Evolutionary conservation across 2,329 filamentous ascomycete species (phyloP), one percentile per base, ranked within the genome.

Genomic region (Diaporthe vaccinii): DNA sequence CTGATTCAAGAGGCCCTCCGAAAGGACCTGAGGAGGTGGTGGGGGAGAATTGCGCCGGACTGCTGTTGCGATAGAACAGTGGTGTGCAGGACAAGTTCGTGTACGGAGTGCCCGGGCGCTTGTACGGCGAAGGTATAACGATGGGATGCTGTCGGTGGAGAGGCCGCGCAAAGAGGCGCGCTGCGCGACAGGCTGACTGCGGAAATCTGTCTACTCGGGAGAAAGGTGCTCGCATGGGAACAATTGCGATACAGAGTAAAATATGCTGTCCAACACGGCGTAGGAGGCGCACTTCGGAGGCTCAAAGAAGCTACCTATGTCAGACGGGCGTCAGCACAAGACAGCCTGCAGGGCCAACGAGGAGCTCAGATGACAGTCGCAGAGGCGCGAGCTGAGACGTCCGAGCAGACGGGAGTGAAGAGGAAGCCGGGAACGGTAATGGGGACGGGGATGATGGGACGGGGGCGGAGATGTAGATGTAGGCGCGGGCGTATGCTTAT

Each of bases 221-320:
- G 9, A 28, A 55, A 55, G 36, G 39, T 49, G 44, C 73, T 75
- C 75, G 75, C 75, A 76, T 76, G 69, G 69, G 36, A 65, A 55
- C 61, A 51, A 22, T 41, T 59, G 25, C 44, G 41, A 44, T 36
- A 31, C 53, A 55, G 67, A 28, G 59, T 34, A 67, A 22, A 28
- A 36, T 46, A 46, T 57, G 34, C 51, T 70, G 69, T 67, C 57
- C 53, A 46, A 53, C 57, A 71, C 39, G 71, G 49, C 25, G 22
- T 58, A 22, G 14, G 69, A 61, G 62, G 46, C 67, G 72, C 53
- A 72, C 59, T 39, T 41, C 44, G 73, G 25, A 70, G 61, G 58
- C 70, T 62, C 41, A 49, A 41, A 67, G 58, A 62, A 44, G 59
- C 58, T 68, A 68, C 34, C 39, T 53, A 70, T 72, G 68, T 62